Base-by-base conservation (phyloP, 768 basidiomycete genomes). In the Termitomyces sp. region DNA sequence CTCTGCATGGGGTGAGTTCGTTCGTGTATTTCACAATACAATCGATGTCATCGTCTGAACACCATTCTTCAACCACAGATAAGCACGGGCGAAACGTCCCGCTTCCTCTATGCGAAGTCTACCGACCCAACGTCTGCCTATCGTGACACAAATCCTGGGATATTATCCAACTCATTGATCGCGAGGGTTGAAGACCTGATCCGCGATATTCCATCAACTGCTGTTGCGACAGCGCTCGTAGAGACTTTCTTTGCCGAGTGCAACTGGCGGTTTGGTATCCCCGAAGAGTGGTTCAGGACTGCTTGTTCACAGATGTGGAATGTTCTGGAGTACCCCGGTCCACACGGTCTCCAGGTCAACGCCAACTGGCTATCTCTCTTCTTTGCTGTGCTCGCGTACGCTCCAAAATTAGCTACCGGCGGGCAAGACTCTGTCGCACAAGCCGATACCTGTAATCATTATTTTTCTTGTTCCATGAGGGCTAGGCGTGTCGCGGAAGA, bases 181-280 rank as follows among this genome's bases (percentile, higher is more conserved):
- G 64, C 60, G 38, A 59, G 68, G 32, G 63, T 77, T 42, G 72
- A 73, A 39, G 70, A 74, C 52, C 69, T 82, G 24, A 64, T 79
- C 24, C 65, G 68, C 20, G 66, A 72, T 55, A 67, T 81, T 39
- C 77, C 78, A 35, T 59, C 73, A 49, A 66, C 68, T 57, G 40
- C 66, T 52, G 65, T 75, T 20, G 69, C 78, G 39, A 67, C 75
- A 58, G 60, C 70, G n/a, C 73, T 82, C 35, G 70, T 77, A 20
- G 67, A 72, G 11, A 64, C 68, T 16, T 84, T 78, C 68, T 83
- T 85, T 70, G 62, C 68, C 20, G 73, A 79, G 49, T 71, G 75
- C 53, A 84, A 84, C 60, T 83, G 80, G 80, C 77, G 79, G 24
- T 83, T 78, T 56, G 81, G 81, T 12, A 76, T 84, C 32, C 80